These are phyloP conservation scores for Westerdykella ornata DNA, from an alignment of 2,329 filamentous ascomycete species.

Conservation along the genomic window DNA sequence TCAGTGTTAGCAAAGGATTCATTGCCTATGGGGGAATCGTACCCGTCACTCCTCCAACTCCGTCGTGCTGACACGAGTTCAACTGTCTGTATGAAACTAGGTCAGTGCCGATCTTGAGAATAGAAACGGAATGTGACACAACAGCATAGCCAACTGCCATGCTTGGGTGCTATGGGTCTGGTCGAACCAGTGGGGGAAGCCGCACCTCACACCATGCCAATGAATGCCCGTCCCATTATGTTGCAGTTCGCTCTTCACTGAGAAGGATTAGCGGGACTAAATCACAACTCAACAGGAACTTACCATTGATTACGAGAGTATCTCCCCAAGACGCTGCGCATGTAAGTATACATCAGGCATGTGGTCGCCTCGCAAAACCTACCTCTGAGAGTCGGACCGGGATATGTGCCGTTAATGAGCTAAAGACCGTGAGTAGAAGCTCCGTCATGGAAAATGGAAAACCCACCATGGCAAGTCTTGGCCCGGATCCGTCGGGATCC, in stretches of 20 bases:
- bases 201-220: slow-evolving; percentile 46
- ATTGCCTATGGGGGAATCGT: background rate
- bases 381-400: slow-evolving; percentile 48
- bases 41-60: slow-evolving; percentile 42
- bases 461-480: slow-evolving; percentile 25
- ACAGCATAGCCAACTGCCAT: slow-evolving; percentile 39
- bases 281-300: background rate
- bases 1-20: slow-evolving; percentile 13
- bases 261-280: background rate
- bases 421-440: slow-evolving; percentile 19
- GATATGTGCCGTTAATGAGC: slow-evolving; percentile 52
- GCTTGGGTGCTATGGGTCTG: slow-evolving; percentile 2
- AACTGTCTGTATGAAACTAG: slow-evolving; percentile 10
- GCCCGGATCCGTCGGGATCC: slow-evolving; percentile 37
- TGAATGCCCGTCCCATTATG: slow-evolving; percentile 48
- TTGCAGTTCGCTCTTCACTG: slow-evolving; percentile 32
- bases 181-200: slow-evolving; percentile 38
- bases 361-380: background rate
- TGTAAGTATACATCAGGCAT: slow-evolving; percentile 1
- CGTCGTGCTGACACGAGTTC: slow-evolving; percentile 46
- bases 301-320: slow-evolving; percentile 33
- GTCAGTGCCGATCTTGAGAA: slow-evolving; percentile 54
- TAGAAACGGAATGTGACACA: slow-evolving; percentile 50
- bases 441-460: background rate
- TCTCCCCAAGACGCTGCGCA: slow-evolving; percentile 33